Base-by-base conservation (phyloP, 805 yeast species). In the Cyberlindnera samutprakarnensis region DNA sequence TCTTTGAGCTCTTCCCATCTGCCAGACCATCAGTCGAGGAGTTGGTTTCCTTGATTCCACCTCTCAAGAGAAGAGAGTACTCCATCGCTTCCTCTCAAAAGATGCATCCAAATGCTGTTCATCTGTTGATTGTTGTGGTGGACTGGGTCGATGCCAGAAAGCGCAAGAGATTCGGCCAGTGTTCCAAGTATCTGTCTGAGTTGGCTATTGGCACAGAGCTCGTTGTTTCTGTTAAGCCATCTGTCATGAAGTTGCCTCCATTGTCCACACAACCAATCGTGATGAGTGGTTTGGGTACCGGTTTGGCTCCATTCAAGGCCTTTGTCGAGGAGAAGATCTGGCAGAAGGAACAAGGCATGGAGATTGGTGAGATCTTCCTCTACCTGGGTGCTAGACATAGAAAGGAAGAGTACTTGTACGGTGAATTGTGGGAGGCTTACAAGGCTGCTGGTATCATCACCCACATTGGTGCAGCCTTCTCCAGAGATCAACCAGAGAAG, bases 261-360 rank as follows among this genome's bases (percentile, higher is more conserved):
- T 68, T 75, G 42, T 72, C 95, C 8, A 75, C 77, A 28, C 90
- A 85, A 55, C 96, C 97, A 15, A 80, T 90, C 47, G 78, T 90
- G 43, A 90, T 90, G 97, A 80, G 95, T 47, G 97, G 97, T 49
- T 70, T 90, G 46, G 97, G 97, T 62, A 90, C 97, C 32, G 97
- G 97, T 44, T 72, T 90, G 50, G 97, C 97, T 18, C 97, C 97
- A 31, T 90, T 90, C 78, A 90, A 90, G 69, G 97, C 97, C 0
- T 87, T 90, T 53, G 73, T 90, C 36, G 97, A 90, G 61, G 96
- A 90, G 62, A 87, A 87, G 68, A 73, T 80, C 53, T 87, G 90
- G 86, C 97, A 90, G 66, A 68, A 78, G 53, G 72, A 79, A 47
- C 94, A 87, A 56, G 97, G 97, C 31, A 57, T 70, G 56, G 83